phyloP scores from a whole-genome alignment of 345 rosid species.

The Eutrema yunnanense region DNA sequence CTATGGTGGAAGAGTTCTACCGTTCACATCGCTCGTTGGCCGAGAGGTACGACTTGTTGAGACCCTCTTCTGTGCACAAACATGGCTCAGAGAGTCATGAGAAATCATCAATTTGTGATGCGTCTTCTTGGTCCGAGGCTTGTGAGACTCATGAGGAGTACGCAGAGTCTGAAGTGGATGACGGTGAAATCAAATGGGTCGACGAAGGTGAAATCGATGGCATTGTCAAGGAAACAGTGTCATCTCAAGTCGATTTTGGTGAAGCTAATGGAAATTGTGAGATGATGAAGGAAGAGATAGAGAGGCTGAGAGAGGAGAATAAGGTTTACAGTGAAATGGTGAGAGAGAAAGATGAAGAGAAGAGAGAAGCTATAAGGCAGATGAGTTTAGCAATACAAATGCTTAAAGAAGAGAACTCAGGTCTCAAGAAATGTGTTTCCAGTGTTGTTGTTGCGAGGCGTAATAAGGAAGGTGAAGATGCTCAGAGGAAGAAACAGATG shows the following conservation, averaged over 20 bases:
- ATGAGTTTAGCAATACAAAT: slow-evolving; percentile 30
- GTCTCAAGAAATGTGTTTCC: slow-evolving; percentile 24
- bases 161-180: slow-evolving; percentile 25
- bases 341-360: slow-evolving; percentile 32
- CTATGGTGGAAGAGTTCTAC: slow-evolving; percentile 30
- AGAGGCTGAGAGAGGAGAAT: slow-evolving; percentile 28
- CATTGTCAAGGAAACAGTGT: background rate
- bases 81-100: slow-evolving; percentile 22
- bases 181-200: slow-evolving; percentile 24
- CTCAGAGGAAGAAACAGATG: slow-evolving; percentile 21
- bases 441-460: background rate
- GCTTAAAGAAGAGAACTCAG: slow-evolving; percentile 32
- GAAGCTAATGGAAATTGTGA: background rate
- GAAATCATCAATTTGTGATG: slow-evolving; percentile 23
- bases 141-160: slow-evolving; percentile 25
- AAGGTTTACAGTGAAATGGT: slow-evolving; percentile 16
- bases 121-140: slow-evolving; percentile 26
- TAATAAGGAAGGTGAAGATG: slow-evolving; percentile 9
- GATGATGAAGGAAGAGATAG: slow-evolving; percentile 20
- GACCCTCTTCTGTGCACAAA: slow-evolving; percentile 24
- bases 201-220: slow-evolving; percentile 1
- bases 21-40: slow-evolving; percentile 27
- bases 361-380: slow-evolving; percentile 35
- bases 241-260: background rate
- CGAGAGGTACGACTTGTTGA: slow-evolving; percentile 29